Evolutionary conservation across 768 basidiomycete genomes (phyloP), one percentile per base, ranked within the genome.

Genomic region (Collybiopsis luxurians): DNA sequence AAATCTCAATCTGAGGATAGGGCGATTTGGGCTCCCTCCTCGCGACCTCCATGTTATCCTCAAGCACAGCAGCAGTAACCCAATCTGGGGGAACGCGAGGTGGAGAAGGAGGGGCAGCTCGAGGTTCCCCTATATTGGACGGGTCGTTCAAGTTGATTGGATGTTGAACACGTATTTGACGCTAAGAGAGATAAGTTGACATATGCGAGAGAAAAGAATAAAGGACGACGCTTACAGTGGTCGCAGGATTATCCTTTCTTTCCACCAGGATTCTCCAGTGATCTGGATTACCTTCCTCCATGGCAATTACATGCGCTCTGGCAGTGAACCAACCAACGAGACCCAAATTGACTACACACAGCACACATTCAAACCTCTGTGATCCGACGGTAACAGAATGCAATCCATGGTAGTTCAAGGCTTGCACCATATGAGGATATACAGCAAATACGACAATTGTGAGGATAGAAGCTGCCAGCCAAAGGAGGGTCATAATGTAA

Each of bases 381-480:
- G 65, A 65, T 46, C 65, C 60, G 36, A 65, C 61, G 2, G 62
- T 66, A 31, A 64, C 67, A 3, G 66, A 31, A 31, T 45, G 68
- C 40, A 72, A 67, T 5, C 71, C 71, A 47, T 67, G 61, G 19
- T 59, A 55, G 19, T 60, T 58, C n/a, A 70, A 56, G 38, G 53
- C 59, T 24, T 53, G 56, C 1, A 65, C 61, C 21, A 58, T 48
- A 28, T 53, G 47, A 13, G 58, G 47, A 45, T 63, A 55, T 2
- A 58, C 54, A 2, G 64, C 64, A 43, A 69, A 60, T 43, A 71
- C 63, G 39, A 65, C 59, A 12, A 67, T 59, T 21, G 70, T 69
- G 47, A 65, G 48, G 28, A 71, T 67, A 55, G 67, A 67, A 27
- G 70, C 67, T 17, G 62, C 64, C 13, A 72, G 57, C 71, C 71